phyloP scores from a whole-genome alignment of 805 yeast species.

The Lipomyces yamadae region DNA sequence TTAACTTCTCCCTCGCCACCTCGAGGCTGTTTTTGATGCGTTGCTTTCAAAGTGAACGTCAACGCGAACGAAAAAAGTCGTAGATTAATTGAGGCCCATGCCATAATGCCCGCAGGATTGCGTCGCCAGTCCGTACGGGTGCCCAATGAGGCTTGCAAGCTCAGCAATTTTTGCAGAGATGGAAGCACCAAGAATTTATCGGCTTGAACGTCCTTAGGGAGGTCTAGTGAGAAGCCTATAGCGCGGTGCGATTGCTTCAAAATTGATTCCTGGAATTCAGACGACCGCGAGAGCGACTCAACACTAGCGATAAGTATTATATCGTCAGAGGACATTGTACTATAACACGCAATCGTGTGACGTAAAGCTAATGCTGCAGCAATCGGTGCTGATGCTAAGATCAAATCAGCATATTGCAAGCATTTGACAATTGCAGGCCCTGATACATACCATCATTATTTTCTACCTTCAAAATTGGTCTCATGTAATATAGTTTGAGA shows the following conservation, averaged over 20 bases:
- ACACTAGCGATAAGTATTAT: constrained; percentile 60
- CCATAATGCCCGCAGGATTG: constrained; percentile 53
- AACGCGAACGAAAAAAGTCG: constrained; percentile 74
- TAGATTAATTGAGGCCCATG: constrained; percentile 68
- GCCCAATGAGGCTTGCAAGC: constrained; percentile 72
- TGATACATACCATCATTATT: constrained; percentile 17
- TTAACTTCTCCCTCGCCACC: constrained; percentile 53
- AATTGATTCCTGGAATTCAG: constrained; percentile 50
- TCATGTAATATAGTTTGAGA: constrained; percentile 36
- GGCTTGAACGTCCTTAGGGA: constrained; percentile 67
- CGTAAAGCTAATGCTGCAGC: constrained; percentile 67
- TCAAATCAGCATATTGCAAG: constrained; percentile 8
- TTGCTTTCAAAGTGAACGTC: constrained; percentile 63
- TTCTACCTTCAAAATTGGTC: constrained; percentile 13
- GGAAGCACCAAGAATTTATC: constrained; percentile 78
- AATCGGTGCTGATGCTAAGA: constrained; percentile 42
- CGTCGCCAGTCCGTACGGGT: constrained; percentile 54
- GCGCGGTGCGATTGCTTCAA: constrained; percentile 75
- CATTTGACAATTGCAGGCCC: not conserved
- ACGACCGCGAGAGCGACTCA: constrained; percentile 49
- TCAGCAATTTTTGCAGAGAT: constrained; percentile 72
- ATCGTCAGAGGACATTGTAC: constrained; percentile 71
- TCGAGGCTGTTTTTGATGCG: constrained; percentile 56
- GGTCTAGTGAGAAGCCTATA: constrained; percentile 71
- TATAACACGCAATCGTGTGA: constrained; percentile 73